phyloP scores from a whole-genome alignment of 805 yeast genomes.

The Vanderwaltozyma yarrowii region DNA sequence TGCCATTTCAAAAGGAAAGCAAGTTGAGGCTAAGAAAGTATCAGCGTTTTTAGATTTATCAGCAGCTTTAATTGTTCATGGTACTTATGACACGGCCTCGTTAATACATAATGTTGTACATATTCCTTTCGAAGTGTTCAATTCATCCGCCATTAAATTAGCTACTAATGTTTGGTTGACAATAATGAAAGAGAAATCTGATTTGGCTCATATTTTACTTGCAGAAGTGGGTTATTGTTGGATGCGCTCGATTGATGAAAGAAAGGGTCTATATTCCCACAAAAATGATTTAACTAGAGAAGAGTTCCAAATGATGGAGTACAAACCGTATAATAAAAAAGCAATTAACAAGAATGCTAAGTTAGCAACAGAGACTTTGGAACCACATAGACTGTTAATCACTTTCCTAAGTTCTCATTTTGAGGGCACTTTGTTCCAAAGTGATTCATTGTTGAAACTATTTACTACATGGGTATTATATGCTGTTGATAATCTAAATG shows the following conservation, averaged over 20 bases:
- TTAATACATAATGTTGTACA: conserved; percentile 39
- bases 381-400: conserved; percentile 63
- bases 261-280: conserved; percentile 55
- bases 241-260: conserved; percentile 51
- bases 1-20: neutral
- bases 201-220: conserved; percentile 47
- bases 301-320: conserved; percentile 71
- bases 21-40: conserved; percentile 27
- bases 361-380: conserved; percentile 38
- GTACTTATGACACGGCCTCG: conserved; percentile 32
- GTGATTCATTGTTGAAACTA: conserved; percentile 56
- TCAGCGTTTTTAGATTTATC: conserved; percentile 36
- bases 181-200: conserved; percentile 56
- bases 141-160: conserved; percentile 45
- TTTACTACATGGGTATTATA: conserved; percentile 51
- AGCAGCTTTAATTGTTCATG: conserved; percentile 34
- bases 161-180: conserved; percentile 77
- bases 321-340: conserved; percentile 69
- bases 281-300: conserved; percentile 46
- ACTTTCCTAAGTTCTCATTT: conserved; percentile 64
- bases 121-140: conserved; percentile 63
- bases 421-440: conserved; percentile 66
- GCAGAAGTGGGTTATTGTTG: conserved; percentile 61
- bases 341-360: conserved; percentile 44
- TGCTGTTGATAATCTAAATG: conserved; percentile 41